A percentile compares a stretch with the other conserved stretches of the same genome.
phyloP scores from a whole-genome alignment of 2,329 filamentous ascomycete genomes.

The Camillea tinctor region DNA sequence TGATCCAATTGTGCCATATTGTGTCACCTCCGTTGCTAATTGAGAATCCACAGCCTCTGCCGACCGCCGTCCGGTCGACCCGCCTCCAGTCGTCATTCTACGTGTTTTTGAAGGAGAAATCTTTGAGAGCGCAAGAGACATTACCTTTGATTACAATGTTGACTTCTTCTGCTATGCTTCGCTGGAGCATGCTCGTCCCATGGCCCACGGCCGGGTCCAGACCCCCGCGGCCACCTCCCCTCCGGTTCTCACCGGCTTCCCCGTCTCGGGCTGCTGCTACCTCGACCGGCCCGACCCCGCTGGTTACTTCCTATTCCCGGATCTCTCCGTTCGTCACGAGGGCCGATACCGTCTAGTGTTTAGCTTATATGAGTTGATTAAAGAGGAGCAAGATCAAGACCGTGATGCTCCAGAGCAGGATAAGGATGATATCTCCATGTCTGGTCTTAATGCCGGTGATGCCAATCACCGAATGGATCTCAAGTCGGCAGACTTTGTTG shows the following conservation, averaged over 20 bases:
- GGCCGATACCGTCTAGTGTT: conserved; percentile 90
- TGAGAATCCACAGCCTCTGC: conserved; percentile 60
- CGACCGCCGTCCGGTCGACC: conserved; percentile 89
- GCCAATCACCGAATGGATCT: conserved; percentile 89
- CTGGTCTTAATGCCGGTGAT: conserved; percentile 35
- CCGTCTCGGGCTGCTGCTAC: conserved; percentile 94
- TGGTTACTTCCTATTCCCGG: conserved; percentile 97
- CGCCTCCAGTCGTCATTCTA: conserved; percentile 89
- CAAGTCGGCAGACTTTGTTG: conserved; percentile 81
- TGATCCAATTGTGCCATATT: conserved; percentile 2
- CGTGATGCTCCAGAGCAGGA: conserved; percentile 43
- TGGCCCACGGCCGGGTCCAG: conserved; percentile 76
- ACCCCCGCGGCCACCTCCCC: conserved; percentile 66
- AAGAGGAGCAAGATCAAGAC: conserved; percentile 79
- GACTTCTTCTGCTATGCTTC: conserved; percentile 98
- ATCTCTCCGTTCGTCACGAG: conserved; percentile 93
- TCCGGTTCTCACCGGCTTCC: conserved; percentile 88
- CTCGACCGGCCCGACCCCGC: conserved; percentile 77
- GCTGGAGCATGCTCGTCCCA: conserved; percentile 78
- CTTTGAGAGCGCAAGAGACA: conserved; percentile 61
- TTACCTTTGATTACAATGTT: conserved; percentile 90
- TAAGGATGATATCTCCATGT: conserved; percentile 34
- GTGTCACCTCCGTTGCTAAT: conserved; percentile 9
- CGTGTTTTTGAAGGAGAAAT: conserved; percentile 75
- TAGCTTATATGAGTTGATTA: conserved; percentile 90